phyloP scores from a whole-genome alignment of 176 grass and related monocot species.

The Oryza longistaminata region DNA sequence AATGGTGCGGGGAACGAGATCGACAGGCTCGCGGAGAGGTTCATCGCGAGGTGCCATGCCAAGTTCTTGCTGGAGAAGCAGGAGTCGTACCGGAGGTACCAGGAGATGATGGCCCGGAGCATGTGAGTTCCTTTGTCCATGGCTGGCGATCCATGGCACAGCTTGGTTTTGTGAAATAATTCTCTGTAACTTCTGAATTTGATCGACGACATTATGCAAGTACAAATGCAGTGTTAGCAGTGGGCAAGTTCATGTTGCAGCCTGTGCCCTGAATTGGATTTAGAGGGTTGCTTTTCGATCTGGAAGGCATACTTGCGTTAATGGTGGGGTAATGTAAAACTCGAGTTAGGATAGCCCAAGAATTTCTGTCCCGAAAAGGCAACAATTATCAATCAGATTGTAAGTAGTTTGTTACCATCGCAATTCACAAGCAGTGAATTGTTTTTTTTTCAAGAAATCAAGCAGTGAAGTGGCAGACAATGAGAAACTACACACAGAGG shows the following conservation, averaged over 20 bases:
- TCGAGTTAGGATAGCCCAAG: background rate
- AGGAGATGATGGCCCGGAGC: constrained; percentile 80
- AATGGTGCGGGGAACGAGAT: constrained; percentile 50
- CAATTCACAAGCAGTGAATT: background rate
- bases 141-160: background rate
- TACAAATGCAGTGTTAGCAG: background rate
- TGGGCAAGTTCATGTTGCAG: background rate
- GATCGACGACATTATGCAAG: background rate
- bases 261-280: background rate
- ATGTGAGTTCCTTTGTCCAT: constrained; percentile 21
- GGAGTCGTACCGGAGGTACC: constrained; percentile 83
- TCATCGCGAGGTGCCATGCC: constrained; percentile 76
- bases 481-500: no score
- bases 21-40: constrained; percentile 75
- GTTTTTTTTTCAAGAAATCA: no score
- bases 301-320: background rate
- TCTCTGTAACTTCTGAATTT: background rate
- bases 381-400: background rate
- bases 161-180: background rate
- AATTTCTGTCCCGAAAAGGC: background rate
- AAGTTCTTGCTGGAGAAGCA: constrained; percentile 90
- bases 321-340: background rate
- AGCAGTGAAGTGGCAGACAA: background rate
- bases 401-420: background rate
- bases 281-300: background rate